Evolutionary conservation across 2,329 filamentous ascomycete genomes (phyloP).

Genomic region (Stenocarpella maydis): DNA sequence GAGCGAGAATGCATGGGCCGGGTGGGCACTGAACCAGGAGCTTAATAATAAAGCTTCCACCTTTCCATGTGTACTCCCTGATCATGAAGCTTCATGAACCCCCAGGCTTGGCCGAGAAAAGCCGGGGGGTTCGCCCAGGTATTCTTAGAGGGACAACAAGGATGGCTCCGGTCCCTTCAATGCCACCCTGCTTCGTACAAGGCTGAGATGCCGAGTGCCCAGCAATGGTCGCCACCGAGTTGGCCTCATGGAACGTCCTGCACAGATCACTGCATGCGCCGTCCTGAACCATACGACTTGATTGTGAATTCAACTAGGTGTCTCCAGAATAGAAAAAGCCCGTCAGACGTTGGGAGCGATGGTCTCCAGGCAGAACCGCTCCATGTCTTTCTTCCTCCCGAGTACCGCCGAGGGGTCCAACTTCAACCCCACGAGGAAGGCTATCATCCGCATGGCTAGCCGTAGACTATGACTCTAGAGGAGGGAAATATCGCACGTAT

Average conservation of each 20-base stretch:
- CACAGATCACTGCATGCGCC: no score
- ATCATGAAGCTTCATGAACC: neutral
- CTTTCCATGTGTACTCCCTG: neutral
- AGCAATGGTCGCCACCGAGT: neutral
- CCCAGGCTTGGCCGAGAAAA: neutral
- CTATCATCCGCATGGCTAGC: neutral
- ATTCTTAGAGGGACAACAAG: neutral
- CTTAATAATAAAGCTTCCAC: neutral
- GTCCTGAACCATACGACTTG: no score
- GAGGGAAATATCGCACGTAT: constrained; percentile 14
- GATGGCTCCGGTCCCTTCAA: neutral
- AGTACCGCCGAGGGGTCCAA: neutral
- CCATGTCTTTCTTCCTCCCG: neutral
- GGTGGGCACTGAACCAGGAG: neutral
- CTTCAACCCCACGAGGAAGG: neutral
- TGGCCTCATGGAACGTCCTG: no score
- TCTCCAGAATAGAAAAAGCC: neutral
- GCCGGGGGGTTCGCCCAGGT: neutral
- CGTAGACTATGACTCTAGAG: neutral
- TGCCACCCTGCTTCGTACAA: neutral
- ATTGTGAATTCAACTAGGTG: neutral
- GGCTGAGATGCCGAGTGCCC: neutral
- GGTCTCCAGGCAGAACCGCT: neutral
- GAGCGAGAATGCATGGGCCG: neutral
- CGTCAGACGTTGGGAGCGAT: neutral